Conservation (phyloP, 2,329 filamentous ascomycete species). For the Onygenales sp. region DNA sequence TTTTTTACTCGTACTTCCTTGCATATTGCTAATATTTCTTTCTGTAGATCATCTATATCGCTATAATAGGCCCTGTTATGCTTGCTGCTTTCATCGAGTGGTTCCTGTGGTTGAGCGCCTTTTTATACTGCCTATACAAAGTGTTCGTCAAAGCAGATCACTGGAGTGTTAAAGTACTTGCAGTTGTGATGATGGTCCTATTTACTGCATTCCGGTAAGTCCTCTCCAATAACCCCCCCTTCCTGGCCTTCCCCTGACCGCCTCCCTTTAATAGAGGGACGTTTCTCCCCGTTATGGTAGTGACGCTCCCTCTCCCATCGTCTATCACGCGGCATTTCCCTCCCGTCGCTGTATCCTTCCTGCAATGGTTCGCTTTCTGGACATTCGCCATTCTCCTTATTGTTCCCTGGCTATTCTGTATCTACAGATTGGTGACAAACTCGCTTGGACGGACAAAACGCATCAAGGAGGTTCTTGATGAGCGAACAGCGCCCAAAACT, state of each 20-base stretch:
- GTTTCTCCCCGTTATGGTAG: conserved; percentile 88
- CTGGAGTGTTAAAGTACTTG: conserved; percentile 69
- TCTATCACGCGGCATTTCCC: conserved; percentile 68
- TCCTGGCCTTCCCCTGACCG: conserved; percentile 6
- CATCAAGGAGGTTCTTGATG: conserved; percentile 76
- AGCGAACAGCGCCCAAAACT: conserved; percentile 79
- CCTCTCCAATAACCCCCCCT: not conserved
- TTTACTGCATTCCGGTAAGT: conserved; percentile 68
- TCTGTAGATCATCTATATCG: conserved; percentile 69
- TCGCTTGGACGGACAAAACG: conserved; percentile 71
- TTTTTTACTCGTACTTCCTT: not conserved
- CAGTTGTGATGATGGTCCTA: conserved; percentile 61
- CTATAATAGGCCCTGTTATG: conserved; percentile 73
- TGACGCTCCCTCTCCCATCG: conserved; percentile 74
- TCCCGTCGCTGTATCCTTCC: conserved; percentile 51
- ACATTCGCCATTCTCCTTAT: conserved; percentile 77
- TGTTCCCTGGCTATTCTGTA: conserved; percentile 84
- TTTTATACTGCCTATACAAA: conserved; percentile 82
- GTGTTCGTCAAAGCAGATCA: conserved; percentile 84
- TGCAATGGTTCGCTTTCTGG: conserved; percentile 97
- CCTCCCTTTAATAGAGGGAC: conserved; percentile 48
- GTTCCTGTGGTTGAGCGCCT: conserved; percentile 90
- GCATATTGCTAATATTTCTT: conserved; percentile 1
- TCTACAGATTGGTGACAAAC: conserved; percentile 84
- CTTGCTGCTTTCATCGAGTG: conserved; percentile 80